Evolutionary conservation across 1,139 yeast species (phyloP), one percentile per base, ranked within the genome.

Genomic region (Candida gigantensis): DNA sequence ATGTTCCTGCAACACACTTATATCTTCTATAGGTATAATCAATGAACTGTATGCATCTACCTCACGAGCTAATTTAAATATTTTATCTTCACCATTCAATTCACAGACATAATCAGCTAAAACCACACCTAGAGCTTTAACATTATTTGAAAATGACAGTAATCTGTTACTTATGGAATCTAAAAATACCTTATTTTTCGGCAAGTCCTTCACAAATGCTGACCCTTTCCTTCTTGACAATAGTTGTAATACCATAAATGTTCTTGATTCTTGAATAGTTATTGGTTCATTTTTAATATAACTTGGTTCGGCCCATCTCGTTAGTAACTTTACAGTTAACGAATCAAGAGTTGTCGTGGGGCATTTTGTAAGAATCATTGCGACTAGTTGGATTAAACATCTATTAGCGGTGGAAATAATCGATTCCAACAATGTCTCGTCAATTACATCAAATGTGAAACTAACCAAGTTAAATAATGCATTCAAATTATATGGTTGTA

Each of bases 41-140:
- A 37, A 44, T 37, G 38, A 35, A 3, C 35, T 39, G 30, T 38
- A 44, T 3, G 25, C 18, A 16, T 39, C 37, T 6, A 35, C 21
- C 6, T 31, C 40, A n/a, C 28, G 17, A 17, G 51, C 50, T n/a
- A 62, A 48, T n/a, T 62, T 64, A 50, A 77, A 77, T 2, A 72
- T 68, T 29, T 44, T 55, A 17, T 49, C 60, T 30, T 54, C 57
- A 0, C 55, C 57, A 7, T 65, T 58, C 18, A 58, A 41, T 15
- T 54, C 60, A 43, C 78, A 72, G 3, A 72, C 47, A 35, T 59
- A 57, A 45, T 77, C 76, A 0, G 80, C 79, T 26, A 77, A 49
- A 2, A 69, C 49, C 11, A 74, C 65, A 0, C 76, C 82, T 34
- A 74, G 55, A 1, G 60, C 44, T 34, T 77, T 65, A 3, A 72